phyloP scores from a whole-genome alignment of 148 eudicot species.

The Diospyros lotus region DNA sequence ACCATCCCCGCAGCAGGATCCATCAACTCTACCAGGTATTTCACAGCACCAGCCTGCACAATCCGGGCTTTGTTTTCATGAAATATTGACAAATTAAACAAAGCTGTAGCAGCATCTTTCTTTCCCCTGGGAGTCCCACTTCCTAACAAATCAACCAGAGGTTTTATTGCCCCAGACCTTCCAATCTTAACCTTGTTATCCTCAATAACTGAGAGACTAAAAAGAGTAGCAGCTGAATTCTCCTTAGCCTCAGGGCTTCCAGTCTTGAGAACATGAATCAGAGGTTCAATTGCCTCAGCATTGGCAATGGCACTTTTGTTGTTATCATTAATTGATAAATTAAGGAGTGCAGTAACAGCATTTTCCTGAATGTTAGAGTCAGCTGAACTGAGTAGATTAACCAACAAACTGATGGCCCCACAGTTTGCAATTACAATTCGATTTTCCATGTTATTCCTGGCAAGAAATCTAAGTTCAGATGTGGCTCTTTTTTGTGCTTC shows the following conservation, averaged over 20 bases:
- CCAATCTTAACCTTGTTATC: slow-evolving; percentile 64
- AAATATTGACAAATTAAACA: slow-evolving; percentile 67
- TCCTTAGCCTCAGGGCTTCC: slow-evolving; percentile 84
- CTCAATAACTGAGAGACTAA: slow-evolving; percentile 61
- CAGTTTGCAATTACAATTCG: slow-evolving; percentile 60
- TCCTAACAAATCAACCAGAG: slow-evolving; percentile 67
- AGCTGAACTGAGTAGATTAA: slow-evolving; percentile 50
- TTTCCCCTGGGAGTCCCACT: slow-evolving; percentile 80
- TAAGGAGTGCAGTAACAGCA: slow-evolving; percentile 83
- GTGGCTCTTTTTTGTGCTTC: slow-evolving; percentile 62
- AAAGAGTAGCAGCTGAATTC: slow-evolving; percentile 86
- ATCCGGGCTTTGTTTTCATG: slow-evolving; percentile 67
- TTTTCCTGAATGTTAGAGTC: slow-evolving; percentile 64
- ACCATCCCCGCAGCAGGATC: slow-evolving; percentile 87
- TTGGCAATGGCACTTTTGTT: slow-evolving; percentile 70
- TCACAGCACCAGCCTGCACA: slow-evolving; percentile 70
- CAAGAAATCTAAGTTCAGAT: slow-evolving; percentile 56
- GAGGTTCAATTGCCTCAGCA: slow-evolving; percentile 68
- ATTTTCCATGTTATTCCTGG: slow-evolving; percentile 76
- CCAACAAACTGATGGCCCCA: slow-evolving; percentile 60
- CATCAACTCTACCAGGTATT: slow-evolving; percentile 71
- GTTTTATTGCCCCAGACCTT: slow-evolving; percentile 66
- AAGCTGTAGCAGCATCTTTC: slow-evolving; percentile 83
- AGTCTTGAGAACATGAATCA: slow-evolving; percentile 68
- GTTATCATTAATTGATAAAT: slow-evolving; percentile 75